These are phyloP conservation scores for Lactarius tabidus DNA, from an alignment of 768 basidiomycete species.

Conservation along the genomic window DNA sequence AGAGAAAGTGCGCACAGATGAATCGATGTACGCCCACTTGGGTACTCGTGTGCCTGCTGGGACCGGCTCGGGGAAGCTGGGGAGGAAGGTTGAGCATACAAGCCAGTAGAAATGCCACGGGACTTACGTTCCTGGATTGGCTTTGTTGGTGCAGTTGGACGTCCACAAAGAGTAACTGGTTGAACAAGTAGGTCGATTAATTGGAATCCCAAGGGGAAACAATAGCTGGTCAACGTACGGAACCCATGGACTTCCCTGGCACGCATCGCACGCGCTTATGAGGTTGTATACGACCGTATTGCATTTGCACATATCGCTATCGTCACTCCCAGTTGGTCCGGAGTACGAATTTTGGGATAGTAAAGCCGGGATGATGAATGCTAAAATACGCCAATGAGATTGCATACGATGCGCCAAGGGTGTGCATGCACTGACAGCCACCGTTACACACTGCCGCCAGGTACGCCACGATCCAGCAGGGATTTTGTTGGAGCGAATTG, in stretches of 20 bases:
- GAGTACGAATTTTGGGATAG: conserved; percentile 6
- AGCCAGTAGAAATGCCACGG: background rate
- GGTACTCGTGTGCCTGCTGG: conserved; percentile 43
- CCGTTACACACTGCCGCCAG: conserved; percentile 12
- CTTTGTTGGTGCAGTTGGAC: conserved; percentile 9
- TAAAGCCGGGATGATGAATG: conserved; percentile 6
- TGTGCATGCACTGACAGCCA: conserved; percentile 10
- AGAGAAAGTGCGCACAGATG: conserved; percentile 32
- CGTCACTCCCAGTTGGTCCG: conserved; percentile 10
- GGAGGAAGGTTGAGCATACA: background rate
- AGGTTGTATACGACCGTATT: conserved; percentile 30
- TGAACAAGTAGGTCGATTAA: background rate
- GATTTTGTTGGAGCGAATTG: conserved; percentile 19
- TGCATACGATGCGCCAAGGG: background rate
- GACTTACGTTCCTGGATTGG: conserved; percentile 15
- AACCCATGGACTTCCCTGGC: conserved; percentile 23
- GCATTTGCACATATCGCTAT: conserved; percentile 26
- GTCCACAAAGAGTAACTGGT: conserved; percentile 12
- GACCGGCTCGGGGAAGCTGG: conserved; percentile 29
- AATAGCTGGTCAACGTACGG: conserved; percentile 12
- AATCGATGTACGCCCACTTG: conserved; percentile 46
- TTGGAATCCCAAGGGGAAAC: background rate
- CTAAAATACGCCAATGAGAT: background rate
- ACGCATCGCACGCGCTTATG: conserved; percentile 30
- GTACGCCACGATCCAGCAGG: conserved; percentile 10